phyloP scores from a whole-genome alignment of 2,329 filamentous ascomycete genomes.

The Pleurostoma richardsiae region DNA sequence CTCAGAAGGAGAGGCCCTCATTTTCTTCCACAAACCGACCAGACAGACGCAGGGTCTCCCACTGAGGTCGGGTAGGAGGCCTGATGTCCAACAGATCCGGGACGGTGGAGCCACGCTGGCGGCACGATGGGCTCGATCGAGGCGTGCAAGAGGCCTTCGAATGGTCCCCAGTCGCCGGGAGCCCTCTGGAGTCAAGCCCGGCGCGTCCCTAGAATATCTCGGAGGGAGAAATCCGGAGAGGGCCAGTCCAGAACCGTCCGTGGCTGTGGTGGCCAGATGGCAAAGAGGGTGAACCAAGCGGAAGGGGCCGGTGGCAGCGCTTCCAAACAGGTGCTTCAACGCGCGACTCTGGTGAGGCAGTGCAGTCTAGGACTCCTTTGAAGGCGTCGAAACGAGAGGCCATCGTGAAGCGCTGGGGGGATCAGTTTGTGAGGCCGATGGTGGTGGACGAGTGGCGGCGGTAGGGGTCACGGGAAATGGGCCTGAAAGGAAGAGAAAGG shows the following conservation, averaged over 20 bases:
- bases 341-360: constrained; percentile 6
- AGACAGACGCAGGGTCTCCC: not conserved
- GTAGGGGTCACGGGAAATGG: constrained; percentile 4
- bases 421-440: not conserved
- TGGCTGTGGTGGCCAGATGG: not conserved
- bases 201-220: too few species aligned
- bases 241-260: not conserved
- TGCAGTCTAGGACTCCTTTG: constrained; percentile 13
- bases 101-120: not conserved
- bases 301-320: not conserved
- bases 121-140: not conserved
- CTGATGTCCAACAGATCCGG: not conserved
- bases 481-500: not conserved
- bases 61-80: not conserved
- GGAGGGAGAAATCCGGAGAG: too few species aligned
- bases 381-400: constrained; percentile 10
- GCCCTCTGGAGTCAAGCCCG: too few species aligned
- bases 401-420: constrained; percentile 6
- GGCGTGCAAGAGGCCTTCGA: not conserved
- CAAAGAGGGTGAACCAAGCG: not conserved
- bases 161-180: not conserved
- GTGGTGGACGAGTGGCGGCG: constrained; percentile 10
- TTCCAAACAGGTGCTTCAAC: not conserved
- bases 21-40: too few species aligned
- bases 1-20: too few species aligned